Conservation (phyloP, 768 basidiomycete genomes). For the Heimioporus sp. region DNA sequence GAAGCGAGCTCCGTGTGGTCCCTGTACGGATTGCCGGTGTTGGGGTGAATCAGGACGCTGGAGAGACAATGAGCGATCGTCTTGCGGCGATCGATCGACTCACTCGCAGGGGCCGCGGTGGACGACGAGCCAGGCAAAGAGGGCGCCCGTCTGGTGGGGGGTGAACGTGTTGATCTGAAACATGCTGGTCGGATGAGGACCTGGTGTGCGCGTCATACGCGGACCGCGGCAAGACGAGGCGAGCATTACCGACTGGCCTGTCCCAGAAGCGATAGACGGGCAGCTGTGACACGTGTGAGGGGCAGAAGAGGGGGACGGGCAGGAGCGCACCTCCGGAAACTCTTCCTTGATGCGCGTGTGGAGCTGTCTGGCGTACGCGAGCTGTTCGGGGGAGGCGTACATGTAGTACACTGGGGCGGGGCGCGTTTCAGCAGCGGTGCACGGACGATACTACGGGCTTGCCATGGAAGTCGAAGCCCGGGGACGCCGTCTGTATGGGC, state of each 20-base stretch:
- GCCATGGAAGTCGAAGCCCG: constrained; percentile 78
- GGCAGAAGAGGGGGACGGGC: neutral
- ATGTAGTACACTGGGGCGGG: constrained; percentile 66
- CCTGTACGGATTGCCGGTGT: constrained; percentile 51
- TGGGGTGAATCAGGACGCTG: constrained; percentile 71
- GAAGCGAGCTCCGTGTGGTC: constrained; percentile 64
- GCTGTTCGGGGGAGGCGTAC: constrained; percentile 41
- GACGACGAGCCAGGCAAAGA: constrained; percentile 67
- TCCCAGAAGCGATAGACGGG: constrained; percentile 64
- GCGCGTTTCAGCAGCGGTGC: neutral
- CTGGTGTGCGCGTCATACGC: constrained; percentile 22
- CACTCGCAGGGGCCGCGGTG: constrained; percentile 72
- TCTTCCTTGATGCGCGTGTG: constrained; percentile 60
- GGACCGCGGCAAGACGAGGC: neutral
- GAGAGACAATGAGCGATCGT: neutral
- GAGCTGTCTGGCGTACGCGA: constrained; percentile 50
- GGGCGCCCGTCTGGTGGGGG: constrained; percentile 65
- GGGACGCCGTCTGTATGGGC: constrained; percentile 50
- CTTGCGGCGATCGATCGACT: constrained; percentile 26
- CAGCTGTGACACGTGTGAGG: constrained; percentile 37
- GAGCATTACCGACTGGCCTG: constrained; percentile 51
- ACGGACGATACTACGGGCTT: constrained; percentile 23
- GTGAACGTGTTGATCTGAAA: constrained; percentile 68
- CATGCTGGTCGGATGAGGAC: constrained; percentile 72
- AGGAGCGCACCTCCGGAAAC: constrained; percentile 59